Evolutionary conservation across 495 filamentous ascomycete genomes (phyloP).

Genomic region (Rhypophila decipiens): DNA sequence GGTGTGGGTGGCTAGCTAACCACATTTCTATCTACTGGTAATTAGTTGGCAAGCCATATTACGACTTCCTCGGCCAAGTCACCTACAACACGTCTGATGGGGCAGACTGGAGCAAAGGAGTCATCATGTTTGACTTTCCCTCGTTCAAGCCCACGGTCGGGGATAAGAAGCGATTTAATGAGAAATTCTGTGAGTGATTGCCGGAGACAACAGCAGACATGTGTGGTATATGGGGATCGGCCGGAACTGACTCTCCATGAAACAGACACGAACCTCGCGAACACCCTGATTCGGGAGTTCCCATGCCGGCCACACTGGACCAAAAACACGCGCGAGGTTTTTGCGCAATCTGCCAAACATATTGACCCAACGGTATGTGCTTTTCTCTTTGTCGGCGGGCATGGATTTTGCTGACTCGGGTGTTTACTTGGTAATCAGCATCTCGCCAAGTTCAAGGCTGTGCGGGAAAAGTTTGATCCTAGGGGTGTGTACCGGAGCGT

Average conservation of each 20-base stretch:
- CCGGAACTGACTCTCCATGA: not conserved
- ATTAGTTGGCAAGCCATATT: conserved; percentile 36
- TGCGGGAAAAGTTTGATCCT: conserved; percentile 39
- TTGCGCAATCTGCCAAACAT: conserved; percentile 37
- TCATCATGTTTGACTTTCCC: conserved; percentile 49
- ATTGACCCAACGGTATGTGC: conserved; percentile 31
- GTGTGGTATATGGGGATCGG: not conserved
- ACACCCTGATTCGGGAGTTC: conserved; percentile 43
- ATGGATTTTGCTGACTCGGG: too few species aligned
- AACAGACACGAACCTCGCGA: conserved; percentile 37
- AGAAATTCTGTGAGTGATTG: conserved; percentile 37
- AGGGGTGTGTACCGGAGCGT: conserved; percentile 40
- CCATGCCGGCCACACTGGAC: conserved; percentile 46
- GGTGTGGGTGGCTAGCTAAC: not conserved
- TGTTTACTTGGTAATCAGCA: too few species aligned
- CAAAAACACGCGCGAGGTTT: conserved; percentile 44
- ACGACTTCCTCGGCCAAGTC: conserved; percentile 43
- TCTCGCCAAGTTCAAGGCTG: conserved; percentile 37
- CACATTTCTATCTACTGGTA: too few species aligned
- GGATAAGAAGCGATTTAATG: conserved; percentile 42
- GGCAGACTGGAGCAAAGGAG: conserved; percentile 42
- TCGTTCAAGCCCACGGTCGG: conserved; percentile 37
- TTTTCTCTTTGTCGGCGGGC: too few species aligned
- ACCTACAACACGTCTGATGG: conserved; percentile 39
- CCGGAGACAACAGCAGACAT: not conserved